phyloP scores from a whole-genome alignment of 768 basidiomycete genomes.

The Pleurotus djamor region DNA sequence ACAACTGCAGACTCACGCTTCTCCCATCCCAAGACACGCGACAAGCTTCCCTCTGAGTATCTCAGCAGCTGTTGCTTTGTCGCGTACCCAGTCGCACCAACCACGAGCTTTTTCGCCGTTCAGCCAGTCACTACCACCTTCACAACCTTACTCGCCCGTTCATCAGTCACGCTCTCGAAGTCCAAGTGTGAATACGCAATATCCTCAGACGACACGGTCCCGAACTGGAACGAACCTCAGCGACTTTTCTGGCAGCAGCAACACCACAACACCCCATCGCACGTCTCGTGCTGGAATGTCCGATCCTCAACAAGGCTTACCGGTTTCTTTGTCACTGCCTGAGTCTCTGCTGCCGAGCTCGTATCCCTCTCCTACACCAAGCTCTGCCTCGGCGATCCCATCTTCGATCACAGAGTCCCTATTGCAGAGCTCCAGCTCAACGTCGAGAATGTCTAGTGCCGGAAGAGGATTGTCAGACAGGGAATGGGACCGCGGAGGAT shows the following conservation, averaged over 20 bases:
- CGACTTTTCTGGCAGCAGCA: no score
- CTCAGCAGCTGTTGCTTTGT: background rate
- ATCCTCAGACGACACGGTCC: no score
- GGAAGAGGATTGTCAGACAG: background rate
- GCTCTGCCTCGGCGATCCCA: background rate
- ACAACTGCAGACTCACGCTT: background rate
- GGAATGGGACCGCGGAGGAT: background rate
- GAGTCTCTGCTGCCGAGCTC: background rate
- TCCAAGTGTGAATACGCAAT: no score
- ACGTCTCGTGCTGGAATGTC: background rate
- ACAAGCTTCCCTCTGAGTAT: background rate
- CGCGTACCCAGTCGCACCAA: background rate
- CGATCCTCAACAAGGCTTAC: background rate
- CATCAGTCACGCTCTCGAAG: background rate
- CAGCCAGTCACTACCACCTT: background rate
- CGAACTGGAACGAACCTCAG: no score
- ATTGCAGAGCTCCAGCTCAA: background rate
- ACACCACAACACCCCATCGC: background rate
- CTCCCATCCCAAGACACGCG: background rate
- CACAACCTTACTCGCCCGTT: slow-evolving; percentile 2
- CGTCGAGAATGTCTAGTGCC: background rate
- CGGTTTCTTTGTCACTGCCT: background rate
- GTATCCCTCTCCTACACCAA: background rate
- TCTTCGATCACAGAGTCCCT: background rate
- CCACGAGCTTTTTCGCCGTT: background rate